Evolutionary conservation across 257 asterid species (phyloP).

Genomic region (Solanum pimpinellifolium): DNA sequence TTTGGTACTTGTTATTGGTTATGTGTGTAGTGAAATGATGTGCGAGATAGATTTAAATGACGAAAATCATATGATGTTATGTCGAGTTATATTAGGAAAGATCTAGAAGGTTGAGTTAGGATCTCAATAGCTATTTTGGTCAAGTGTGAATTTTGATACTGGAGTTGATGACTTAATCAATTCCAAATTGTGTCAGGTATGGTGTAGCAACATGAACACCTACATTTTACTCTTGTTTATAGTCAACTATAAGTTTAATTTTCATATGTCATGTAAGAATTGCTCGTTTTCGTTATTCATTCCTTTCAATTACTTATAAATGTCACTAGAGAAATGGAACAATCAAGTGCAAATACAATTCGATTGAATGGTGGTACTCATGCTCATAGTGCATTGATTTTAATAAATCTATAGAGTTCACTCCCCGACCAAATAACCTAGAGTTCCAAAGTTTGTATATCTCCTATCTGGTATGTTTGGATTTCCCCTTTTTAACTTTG

Average conservation of each 20-base stretch:
- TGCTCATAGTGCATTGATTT: too few species aligned
- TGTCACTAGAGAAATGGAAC: too few species aligned
- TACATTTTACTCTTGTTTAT: background rate
- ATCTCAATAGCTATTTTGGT: constrained; percentile 37
- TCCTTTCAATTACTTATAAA: background rate
- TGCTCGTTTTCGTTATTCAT: background rate
- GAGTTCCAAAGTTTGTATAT: too few species aligned
- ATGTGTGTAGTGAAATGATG: background rate
- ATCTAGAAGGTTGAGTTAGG: constrained; percentile 46
- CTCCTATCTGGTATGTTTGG: too few species aligned
- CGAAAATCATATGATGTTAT: constrained; percentile 51
- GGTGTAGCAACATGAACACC: too few species aligned
- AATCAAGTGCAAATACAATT: too few species aligned
- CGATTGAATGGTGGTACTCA: too few species aligned
- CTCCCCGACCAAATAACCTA: too few species aligned
- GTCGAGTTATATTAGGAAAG: constrained; percentile 57
- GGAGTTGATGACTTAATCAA: constrained; percentile 38
- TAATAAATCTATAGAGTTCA: too few species aligned
- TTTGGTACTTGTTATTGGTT: too few species aligned
- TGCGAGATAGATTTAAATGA: constrained; percentile 38
- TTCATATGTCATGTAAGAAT: constrained; percentile 17
- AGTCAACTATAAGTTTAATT: constrained; percentile 46
- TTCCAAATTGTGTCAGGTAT: too few species aligned
- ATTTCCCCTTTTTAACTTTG: too few species aligned
- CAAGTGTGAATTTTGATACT: constrained; percentile 51